Conservation (phyloP, 2,329 filamentous ascomycete genomes). For the Graphilbum fragrans region DNA sequence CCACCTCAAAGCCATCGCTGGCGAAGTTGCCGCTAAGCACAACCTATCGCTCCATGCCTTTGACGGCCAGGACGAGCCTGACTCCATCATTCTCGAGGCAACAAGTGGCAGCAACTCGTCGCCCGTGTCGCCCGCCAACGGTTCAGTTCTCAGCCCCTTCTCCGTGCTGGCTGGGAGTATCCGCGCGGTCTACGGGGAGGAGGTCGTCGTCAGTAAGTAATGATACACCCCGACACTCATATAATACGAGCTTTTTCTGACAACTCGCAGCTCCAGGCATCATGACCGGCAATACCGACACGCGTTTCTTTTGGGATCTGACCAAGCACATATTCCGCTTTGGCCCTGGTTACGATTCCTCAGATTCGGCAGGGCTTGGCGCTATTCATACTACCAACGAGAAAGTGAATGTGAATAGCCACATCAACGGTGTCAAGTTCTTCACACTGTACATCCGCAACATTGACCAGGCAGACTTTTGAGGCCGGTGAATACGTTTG, state of each 20-base stretch:
- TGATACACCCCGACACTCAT: constrained; percentile 11
- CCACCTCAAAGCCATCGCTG: constrained; percentile 35
- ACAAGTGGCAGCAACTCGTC: constrained; percentile 19
- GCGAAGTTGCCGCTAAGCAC: constrained; percentile 39
- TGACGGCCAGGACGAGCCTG: constrained; percentile 17
- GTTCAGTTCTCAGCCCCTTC: constrained; percentile 15
- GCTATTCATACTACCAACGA: constrained; percentile 28
- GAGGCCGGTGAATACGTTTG: too few relatives aligned
- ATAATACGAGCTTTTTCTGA: constrained; percentile 12
- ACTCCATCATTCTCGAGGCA: constrained; percentile 28
- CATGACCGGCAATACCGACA: constrained; percentile 39
- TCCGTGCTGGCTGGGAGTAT: constrained; percentile 37
- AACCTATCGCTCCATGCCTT: constrained; percentile 43
- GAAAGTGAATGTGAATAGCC: constrained; percentile 20
- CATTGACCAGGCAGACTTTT: constrained; percentile 17
- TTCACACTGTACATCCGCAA: constrained; percentile 26
- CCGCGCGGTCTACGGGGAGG: constrained; percentile 32
- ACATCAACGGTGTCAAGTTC: constrained; percentile 23
- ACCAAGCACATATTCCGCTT: constrained; percentile 35
- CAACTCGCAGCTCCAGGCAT: constrained; percentile 38
- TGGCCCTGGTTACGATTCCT: constrained; percentile 19
- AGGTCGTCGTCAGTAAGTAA: constrained; percentile 29
- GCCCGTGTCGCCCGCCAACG: constrained; percentile 21
- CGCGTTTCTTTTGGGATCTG: constrained; percentile 25
- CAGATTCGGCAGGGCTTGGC: constrained; percentile 16